Evolutionary conservation across 176 grass and related monocot species (phyloP).

Genomic region (Rhynchospora breviuscula): DNA sequence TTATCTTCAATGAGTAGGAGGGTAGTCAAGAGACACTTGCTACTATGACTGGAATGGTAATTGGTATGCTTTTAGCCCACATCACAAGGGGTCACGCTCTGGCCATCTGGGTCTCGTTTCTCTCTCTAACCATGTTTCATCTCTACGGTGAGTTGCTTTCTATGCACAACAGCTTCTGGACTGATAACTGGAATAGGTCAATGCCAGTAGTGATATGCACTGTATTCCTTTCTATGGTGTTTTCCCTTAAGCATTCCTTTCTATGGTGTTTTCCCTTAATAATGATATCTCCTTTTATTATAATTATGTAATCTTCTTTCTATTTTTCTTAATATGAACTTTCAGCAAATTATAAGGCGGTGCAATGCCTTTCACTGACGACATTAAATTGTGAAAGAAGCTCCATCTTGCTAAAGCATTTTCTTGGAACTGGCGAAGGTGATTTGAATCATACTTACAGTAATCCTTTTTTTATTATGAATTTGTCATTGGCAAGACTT

Average conservation of each 20-base stretch:
- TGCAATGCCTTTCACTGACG: conserved; percentile 80
- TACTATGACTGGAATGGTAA: conserved; percentile 83
- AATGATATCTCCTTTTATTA: conserved; percentile 9
- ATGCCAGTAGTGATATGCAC: not conserved
- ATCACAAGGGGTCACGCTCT: conserved; percentile 67
- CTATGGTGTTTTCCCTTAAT: not conserved
- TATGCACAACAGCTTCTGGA: not conserved
- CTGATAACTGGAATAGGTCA: not conserved
- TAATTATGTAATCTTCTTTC: conserved; percentile 25
- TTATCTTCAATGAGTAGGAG: conserved; percentile 42
- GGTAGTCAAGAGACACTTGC: conserved; percentile 96
- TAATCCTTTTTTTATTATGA: not conserved
- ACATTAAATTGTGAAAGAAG: conserved; percentile 82
- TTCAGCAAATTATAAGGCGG: conserved; percentile 94
- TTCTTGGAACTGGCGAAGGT: conserved; percentile 63
- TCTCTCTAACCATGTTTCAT: conserved; percentile 88
- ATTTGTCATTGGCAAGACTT: not conserved
- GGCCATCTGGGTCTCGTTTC: conserved; percentile 71
- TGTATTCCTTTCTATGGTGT: not conserved
- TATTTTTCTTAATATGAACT: conserved; percentile 22
- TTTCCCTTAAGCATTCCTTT: not conserved
- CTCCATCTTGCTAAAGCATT: conserved; percentile 66
- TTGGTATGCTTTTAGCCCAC: conserved; percentile 87
- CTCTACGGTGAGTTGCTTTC: conserved; percentile 70
- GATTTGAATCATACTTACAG: not conserved